Base-by-base conservation (phyloP, 345 rosid genomes). In the Murraya paniculata region DNA sequence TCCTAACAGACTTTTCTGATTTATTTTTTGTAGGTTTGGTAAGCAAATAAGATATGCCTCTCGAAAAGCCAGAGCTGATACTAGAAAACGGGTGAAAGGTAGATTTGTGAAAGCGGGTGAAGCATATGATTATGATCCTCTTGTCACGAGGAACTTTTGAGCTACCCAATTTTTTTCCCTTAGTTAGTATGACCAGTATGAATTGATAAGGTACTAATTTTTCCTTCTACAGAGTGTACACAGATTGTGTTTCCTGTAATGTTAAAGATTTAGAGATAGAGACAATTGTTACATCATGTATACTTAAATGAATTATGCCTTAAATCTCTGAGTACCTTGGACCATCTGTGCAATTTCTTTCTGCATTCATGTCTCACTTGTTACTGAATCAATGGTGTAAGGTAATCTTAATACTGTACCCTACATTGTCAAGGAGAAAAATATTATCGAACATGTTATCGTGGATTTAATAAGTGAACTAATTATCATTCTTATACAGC, bases 91-190 rank as follows among this genome's bases (percentile, higher is more conserved):
- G 16, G 98, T 90, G 77, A 95, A 95, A 82, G 98, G 98, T 35
- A 88, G 98, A 86, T 95, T 95, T 82, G 98, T 95, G 77, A 93
- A 95, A 86, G 92, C 95, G 6, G 95, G 97, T 18, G 98, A 95
- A 81, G 84, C 82, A 18, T 88, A 90, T 79, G 98, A 91, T 65
- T 88, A 88, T 79, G 95, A 93, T 58, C 97, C 97, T 80, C 85
- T 86, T 70, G 50, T 14, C 22, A 77, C 84, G 16, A 61, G 82
- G 41, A 80, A 85, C 68, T 81, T 75, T 73, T 84, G 82, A 84
- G 64, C 71, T 35, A 16, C 76, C 55, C 27, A 60, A 73, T 39
- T 58, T 19, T 61, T 72, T 30, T 64, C 48, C 22, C 30, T 21
- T 64, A 62, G 14, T 33, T 28, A 30, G 59, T 28, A 19, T 30